Evolutionary conservation across 2,329 filamentous ascomycete species (phyloP), one percentile per base, ranked within the genome.

Genomic region (Cercospora janseana): DNA sequence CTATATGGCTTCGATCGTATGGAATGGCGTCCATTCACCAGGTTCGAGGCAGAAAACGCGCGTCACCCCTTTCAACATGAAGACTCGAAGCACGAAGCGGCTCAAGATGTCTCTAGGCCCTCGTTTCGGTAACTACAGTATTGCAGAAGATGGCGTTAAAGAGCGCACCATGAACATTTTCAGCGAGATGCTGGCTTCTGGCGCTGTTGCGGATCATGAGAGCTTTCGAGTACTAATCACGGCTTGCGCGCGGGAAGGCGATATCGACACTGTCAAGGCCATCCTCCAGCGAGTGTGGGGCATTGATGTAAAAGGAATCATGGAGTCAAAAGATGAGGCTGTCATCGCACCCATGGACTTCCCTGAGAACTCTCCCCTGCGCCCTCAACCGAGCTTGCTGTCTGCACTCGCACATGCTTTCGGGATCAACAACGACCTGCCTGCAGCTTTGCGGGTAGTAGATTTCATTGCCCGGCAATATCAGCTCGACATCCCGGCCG

Each of bases 361-460:
- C 34, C 63, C 71, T 1, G 60, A 58, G 0, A 71, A 74, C 21
- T 83, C 79, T 1, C 76, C 79, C 6, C 66, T 85, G 24, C 71
- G 74, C 43, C 87, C 88, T 2, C 81, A 79, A 0, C 55, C 66
- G 6, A 70, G 72, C 2, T 72, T 91, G 0, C 73, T 92, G 16
- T 73, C 79, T 47, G 78, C 83, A 6, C 70, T 91, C n/a, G 83
- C 85, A 4, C 82, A 88, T 62, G 73, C 76, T 1, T 87, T 85
- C 55, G 79, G 85, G n/a, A 77, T 75, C 54, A 87, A 85, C 66
- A 82, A 79, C 40, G 75, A 84, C 47, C 73, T 89, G 3, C 64
- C 74, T 1, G 72, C 75, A 1, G 86, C 81, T 9, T 62, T 85
- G 20, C 74, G 78, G 31, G 61, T 86, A 0, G 69, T 90, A 9